Conservation (phyloP, 257 asterid genomes). For the Avicennia marina region DNA sequence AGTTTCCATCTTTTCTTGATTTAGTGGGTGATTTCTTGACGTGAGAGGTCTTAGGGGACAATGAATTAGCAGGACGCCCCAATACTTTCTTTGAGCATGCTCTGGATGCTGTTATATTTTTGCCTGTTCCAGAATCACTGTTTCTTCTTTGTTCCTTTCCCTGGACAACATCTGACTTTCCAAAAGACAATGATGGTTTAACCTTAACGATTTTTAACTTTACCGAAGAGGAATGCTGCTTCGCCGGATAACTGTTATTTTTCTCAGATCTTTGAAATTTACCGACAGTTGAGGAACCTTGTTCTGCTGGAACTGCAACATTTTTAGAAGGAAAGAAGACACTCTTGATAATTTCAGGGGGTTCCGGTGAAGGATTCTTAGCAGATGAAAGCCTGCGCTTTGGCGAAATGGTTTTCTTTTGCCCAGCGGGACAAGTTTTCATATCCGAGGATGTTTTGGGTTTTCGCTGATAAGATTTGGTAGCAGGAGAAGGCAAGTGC, state of each 20-base stretch:
- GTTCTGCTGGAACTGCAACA: slow-evolving; percentile 33
- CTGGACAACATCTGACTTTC: not conserved
- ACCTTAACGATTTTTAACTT: slow-evolving; percentile 22
- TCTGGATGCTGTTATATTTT: not conserved
- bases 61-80: too few species aligned
- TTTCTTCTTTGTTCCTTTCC: not conserved
- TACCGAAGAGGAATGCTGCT: slow-evolving; percentile 16
- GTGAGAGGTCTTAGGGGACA: not conserved
- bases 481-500: slow-evolving; percentile 20
- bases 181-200: slow-evolving; percentile 15
- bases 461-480: slow-evolving; percentile 21
- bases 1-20: not conserved
- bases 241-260: slow-evolving; percentile 22
- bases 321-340: slow-evolving; percentile 34
- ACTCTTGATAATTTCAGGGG: slow-evolving; percentile 61
- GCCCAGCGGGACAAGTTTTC: slow-evolving; percentile 12
- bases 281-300: slow-evolving; percentile 22
- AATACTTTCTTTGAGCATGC: not conserved
- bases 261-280: slow-evolving; percentile 25
- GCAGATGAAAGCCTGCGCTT: slow-evolving; percentile 22
- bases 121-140: not conserved
- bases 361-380: slow-evolving; percentile 29
- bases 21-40: not conserved
- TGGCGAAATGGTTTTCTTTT: slow-evolving; percentile 16
- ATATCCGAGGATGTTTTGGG: slow-evolving; percentile 24